Base-by-base conservation (phyloP, 2,329 filamentous ascomycete species). In the Thielaviopsis euricoi region DNA sequence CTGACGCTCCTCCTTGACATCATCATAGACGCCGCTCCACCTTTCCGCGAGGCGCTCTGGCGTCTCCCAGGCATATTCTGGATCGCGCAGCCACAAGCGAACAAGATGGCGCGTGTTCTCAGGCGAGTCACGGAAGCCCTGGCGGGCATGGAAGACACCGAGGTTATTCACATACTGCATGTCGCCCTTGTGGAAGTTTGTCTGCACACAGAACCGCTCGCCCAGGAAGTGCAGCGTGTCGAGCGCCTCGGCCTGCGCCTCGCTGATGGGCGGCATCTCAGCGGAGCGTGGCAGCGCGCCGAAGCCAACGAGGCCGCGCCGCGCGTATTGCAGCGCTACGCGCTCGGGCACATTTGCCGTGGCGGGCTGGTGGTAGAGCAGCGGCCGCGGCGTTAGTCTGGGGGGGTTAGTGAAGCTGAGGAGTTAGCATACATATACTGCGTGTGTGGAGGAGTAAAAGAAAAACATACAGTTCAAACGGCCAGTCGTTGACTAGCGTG, bases 151-250 rank as follows among this genome's bases (percentile, higher is more conserved):
- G 50, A 81, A 74, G 2, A 81, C 64, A 49, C 73, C 74, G 43
- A 80, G 64, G 63, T 81, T 81, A 62, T 81, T 81, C 26, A 75
- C 71, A 58, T 74, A 81, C 60, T 77, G 74, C 13, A 81, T 73
- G 62, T 80, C 77, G 0, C 76, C 76, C 59, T 71, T 71, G 48
- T 73, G 70, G 52, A 78, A 76, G 58, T 74, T 66, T 17, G 76
- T 71, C 2, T 72, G 66, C 0, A 74, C 69, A 17, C 69, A 70
- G 61, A 73, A 71, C 58, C 71, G 73, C 58, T 76, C 73, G 5
- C 74, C 75, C 0, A 73, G 67, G 58, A 73, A 76, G 62, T 79
- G 74, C 52, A 79, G 63, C 0, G 75, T 71, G 60, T 78, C 76
- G 2, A 79, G 68, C 0, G 76, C 76, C 61, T 79, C 76, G 4